Conservation (phyloP, 1,139 yeast genomes). For the Pichia norvegensis region DNA sequence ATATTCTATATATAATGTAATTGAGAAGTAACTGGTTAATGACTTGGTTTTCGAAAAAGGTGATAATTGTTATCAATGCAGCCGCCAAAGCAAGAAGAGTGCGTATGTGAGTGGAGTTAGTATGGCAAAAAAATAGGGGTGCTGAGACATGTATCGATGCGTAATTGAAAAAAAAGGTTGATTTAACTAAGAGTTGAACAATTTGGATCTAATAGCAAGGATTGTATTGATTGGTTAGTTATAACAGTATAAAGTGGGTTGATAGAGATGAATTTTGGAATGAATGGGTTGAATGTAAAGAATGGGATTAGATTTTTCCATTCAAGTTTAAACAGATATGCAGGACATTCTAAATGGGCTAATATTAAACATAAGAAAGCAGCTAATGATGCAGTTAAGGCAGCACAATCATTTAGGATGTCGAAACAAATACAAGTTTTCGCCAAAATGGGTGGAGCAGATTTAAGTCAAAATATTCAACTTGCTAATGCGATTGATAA, state of each 20-base stretch:
- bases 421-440: constrained; percentile 70
- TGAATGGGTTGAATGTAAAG: background rate
- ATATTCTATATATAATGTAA: constrained; percentile 4
- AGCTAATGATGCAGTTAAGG: constrained; percentile 75
- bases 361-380: constrained; percentile 92
- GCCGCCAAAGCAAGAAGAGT: too few species aligned
- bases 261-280: background rate
- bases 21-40: background rate
- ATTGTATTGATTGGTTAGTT: too few species aligned
- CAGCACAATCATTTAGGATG: constrained; percentile 61
- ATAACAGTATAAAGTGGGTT: too few species aligned
- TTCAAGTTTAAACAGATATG: constrained; percentile 20
- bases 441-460: constrained; percentile 58
- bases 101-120: too few species aligned
- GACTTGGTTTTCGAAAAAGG: too few species aligned
- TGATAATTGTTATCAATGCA: background rate
- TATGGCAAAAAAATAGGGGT: too few species aligned
- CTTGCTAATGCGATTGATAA: constrained; percentile 68
- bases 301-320: constrained; percentile 4
- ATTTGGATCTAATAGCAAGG: too few species aligned
- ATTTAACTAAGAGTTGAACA: too few species aligned
- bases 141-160: too few species aligned
- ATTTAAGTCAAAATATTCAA: constrained; percentile 57
- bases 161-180: too few species aligned
- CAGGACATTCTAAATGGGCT: constrained; percentile 95